phyloP scores from a whole-genome alignment of 2,329 filamentous ascomycete genomes.

The Ophiostoma pallidulum region DNA sequence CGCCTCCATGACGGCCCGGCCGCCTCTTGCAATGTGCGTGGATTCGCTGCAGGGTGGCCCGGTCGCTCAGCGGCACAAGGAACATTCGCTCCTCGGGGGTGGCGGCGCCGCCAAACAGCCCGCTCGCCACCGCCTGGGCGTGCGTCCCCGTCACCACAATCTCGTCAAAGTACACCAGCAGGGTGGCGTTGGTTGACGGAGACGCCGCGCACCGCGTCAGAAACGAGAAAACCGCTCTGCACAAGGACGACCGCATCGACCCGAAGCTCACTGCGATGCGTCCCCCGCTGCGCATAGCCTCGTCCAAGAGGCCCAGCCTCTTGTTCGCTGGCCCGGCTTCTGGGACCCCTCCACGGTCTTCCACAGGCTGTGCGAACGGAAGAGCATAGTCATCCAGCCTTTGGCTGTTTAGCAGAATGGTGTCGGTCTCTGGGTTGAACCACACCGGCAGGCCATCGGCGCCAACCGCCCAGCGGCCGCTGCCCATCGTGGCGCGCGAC shows the following conservation, averaged over 20 bases:
- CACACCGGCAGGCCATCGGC: conserved; percentile 5
- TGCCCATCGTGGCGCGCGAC: background rate
- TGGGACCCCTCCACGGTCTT: background rate
- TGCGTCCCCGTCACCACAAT: conserved; percentile 6
- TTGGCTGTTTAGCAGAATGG: conserved; percentile 8
- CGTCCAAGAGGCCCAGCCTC: background rate
- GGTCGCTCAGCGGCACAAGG: conserved; percentile 9
- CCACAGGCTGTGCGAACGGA: background rate
- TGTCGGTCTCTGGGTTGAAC: conserved; percentile 9
- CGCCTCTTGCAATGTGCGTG: background rate
- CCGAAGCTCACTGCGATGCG: background rate
- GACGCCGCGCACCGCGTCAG: background rate
- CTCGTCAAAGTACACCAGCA: conserved; percentile 11
- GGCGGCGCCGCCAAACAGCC: conserved; percentile 8
- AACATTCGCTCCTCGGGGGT: conserved; percentile 6
- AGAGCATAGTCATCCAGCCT: background rate
- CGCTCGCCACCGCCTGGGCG: conserved; percentile 7
- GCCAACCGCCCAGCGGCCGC: conserved; percentile 7
- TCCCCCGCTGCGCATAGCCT: conserved; percentile 1
- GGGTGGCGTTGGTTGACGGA: background rate
- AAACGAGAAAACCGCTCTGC: conserved; percentile 3
- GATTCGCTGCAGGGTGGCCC: conserved; percentile 1
- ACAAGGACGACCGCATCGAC: background rate
- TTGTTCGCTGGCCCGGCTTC: background rate
- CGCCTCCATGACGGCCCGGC: background rate